Conservation (phyloP, 169 alveolate species). For the Fabrea salina region DNA sequence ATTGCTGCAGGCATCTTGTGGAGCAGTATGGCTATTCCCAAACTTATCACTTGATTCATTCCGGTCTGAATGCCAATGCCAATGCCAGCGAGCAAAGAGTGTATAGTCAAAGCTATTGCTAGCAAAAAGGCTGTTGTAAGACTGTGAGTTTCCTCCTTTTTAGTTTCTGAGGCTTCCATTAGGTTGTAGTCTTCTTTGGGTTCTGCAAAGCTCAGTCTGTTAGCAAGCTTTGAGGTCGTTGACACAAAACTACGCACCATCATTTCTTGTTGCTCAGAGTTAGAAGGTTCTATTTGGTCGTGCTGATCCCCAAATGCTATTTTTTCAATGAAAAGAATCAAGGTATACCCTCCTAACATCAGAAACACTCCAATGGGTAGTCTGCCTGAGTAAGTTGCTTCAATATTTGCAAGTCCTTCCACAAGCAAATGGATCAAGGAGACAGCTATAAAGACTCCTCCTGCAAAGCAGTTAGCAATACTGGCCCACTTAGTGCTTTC, state of each 20-base stretch:
- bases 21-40: neutral
- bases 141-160: neutral
- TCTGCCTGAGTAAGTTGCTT: neutral
- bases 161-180: neutral
- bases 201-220: neutral
- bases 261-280: neutral
- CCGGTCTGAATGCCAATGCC: slow-evolving; percentile 7
- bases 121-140: neutral
- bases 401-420: slow-evolving; percentile 25
- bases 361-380: neutral
- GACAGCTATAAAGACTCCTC: slow-evolving; percentile 56
- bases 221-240: neutral
- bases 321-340: slow-evolving; percentile 20
- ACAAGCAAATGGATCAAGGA: slow-evolving; percentile 49
- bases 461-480: slow-evolving; percentile 47
- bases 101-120: neutral
- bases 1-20: slow-evolving; percentile 22
- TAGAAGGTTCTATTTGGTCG: neutral
- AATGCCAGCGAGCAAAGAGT: slow-evolving; percentile 12
- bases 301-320: neutral
- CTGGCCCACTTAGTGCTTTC: neutral
- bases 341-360: neutral
- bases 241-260: neutral
- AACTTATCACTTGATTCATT: neutral
- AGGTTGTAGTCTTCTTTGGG: no score